Conservation (phyloP, 208 protist species). For the Acanthamoeba castellanii region DNA sequence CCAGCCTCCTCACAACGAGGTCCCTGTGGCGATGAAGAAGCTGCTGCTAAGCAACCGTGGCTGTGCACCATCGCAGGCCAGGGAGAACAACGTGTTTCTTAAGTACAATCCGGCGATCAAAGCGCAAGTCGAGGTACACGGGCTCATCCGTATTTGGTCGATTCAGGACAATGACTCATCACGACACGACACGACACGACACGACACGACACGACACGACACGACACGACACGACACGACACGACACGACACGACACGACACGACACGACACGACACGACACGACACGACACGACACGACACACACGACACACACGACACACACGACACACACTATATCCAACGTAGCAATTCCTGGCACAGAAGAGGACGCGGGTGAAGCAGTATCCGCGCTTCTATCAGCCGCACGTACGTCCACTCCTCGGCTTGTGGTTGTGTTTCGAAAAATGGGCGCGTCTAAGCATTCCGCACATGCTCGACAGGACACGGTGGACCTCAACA, state of each 20-base stretch:
- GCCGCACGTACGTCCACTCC: not conserved
- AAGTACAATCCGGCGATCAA: slow-evolving; percentile 42
- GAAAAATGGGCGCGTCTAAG: not conserved
- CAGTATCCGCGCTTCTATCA: slow-evolving; percentile 53
- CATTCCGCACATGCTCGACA: no score
- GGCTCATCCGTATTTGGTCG: not conserved
- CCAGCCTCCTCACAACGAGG: not conserved
- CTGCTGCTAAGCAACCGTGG: no score
- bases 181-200: no score
- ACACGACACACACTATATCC: not conserved
- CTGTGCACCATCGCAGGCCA: not conserved
- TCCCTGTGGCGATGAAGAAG: no score
- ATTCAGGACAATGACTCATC: no score
- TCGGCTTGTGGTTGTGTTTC: not conserved
- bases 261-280: not conserved
- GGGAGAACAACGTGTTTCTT: slow-evolving; percentile 20
- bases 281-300: not conserved
- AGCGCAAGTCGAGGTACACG: slow-evolving; percentile 20
- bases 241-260: no score
- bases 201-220: no score
- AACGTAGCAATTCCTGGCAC: not conserved
- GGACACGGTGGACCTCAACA: slow-evolving; percentile 41
- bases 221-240: no score
- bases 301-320: not conserved
- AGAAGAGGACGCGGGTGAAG: slow-evolving; percentile 14